A percentile compares a stretch with the other conserved stretches of the same genome.
phyloP scores from a whole-genome alignment of 192 early-diverging fungal species.

The Geranomyces michiganensis region DNA sequence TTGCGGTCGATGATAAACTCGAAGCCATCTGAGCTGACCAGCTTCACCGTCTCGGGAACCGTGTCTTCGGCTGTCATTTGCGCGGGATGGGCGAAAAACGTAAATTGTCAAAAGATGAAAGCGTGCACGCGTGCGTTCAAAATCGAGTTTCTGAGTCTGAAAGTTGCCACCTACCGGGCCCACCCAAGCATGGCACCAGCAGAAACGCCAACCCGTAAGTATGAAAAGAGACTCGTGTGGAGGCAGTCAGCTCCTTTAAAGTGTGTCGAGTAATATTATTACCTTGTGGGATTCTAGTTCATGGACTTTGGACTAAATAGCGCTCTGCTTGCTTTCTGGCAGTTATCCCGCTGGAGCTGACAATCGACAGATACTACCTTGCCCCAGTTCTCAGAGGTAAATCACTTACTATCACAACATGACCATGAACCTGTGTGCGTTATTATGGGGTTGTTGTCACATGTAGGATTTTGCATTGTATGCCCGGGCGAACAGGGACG shows the following conservation, averaged over 20 bases:
- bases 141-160: too few relatives aligned
- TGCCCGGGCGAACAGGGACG: neutral
- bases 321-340: neutral
- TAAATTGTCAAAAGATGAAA: too few relatives aligned
- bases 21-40: conserved; percentile 89
- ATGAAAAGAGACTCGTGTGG: too few relatives aligned
- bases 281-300: too few relatives aligned
- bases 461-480: neutral
- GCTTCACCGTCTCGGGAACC: conserved; percentile 68
- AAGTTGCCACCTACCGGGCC: too few relatives aligned
- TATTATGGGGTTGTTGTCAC: neutral
- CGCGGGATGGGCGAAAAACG: too few relatives aligned
- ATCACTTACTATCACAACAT: neutral
- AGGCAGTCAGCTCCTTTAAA: too few relatives aligned
- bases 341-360: conserved; percentile 30
- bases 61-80: conserved; percentile 16
- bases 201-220: too few relatives aligned
- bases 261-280: too few relatives aligned
- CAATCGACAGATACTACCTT: conserved; percentile 46
- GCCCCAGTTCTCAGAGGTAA: conserved; percentile 36
- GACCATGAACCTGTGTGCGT: neutral
- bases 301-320: neutral
- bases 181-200: too few relatives aligned
- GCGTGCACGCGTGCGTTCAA: too few relatives aligned
- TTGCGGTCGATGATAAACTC: conserved; percentile 84